These are phyloP conservation scores for Aspergillus terreus DNA, from an alignment of 2,329 filamentous ascomycete genomes.

Conservation along the genomic window DNA sequence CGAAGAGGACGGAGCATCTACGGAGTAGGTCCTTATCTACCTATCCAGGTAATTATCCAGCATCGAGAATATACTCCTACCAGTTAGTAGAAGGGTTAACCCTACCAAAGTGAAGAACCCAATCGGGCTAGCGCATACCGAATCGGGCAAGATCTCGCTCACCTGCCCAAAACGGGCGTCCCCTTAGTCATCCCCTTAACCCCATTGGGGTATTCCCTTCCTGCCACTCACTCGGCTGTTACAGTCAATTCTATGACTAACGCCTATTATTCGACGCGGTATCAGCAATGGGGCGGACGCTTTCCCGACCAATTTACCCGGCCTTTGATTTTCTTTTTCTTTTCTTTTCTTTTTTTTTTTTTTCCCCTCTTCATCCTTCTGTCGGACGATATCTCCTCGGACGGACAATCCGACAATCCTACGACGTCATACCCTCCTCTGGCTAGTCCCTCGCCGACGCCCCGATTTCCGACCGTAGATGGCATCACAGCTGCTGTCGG, in stretches of 20 bases:
- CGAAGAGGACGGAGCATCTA: too few relatives aligned
- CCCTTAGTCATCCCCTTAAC: constrained; percentile 5
- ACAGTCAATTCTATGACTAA: not conserved
- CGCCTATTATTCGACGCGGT: not conserved
- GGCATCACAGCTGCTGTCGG: too few relatives aligned
- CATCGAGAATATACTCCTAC: not conserved
- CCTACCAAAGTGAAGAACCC: not conserved
- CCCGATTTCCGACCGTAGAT: not conserved
- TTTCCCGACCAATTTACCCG: constrained; percentile 9
- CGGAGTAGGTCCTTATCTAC: too few relatives aligned
- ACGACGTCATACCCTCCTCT: not conserved
- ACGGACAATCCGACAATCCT: constrained; percentile 5
- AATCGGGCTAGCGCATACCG: not conserved
- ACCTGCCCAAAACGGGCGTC: constrained; percentile 4
- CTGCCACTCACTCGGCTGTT: constrained; percentile 3
- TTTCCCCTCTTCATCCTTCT: not conserved
- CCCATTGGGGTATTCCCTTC: constrained; percentile 18
- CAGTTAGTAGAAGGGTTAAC: too few relatives aligned
- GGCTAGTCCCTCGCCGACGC: not conserved
- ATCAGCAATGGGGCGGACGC: not conserved
- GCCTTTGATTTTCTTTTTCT: not conserved
- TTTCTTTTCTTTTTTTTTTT: too few relatives aligned
- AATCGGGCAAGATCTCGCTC: not conserved
- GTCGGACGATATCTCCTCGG: constrained; percentile 6
- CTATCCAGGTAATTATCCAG: too few relatives aligned